Evolutionary conservation across 495 filamentous ascomycete species (phyloP).

Genomic region (Tuber umbilicatum): DNA sequence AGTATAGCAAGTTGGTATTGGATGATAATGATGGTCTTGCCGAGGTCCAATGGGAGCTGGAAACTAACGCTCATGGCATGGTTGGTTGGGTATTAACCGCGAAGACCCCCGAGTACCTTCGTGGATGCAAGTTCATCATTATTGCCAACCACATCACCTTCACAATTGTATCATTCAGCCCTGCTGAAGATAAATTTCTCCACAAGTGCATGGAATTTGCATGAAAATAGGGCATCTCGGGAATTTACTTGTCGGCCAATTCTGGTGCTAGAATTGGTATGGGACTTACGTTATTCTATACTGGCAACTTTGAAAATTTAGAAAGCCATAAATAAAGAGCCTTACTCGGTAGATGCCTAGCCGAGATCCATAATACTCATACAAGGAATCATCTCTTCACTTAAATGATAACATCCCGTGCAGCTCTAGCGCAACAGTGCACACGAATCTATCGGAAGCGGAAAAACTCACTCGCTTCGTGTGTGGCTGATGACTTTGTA

Average conservation of each 20-base stretch:
- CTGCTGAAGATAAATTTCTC: slow-evolving; percentile 95
- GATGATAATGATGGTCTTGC: slow-evolving; percentile 88
- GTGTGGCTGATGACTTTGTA: too few relatives aligned
- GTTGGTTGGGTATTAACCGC: slow-evolving; percentile 95
- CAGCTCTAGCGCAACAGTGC: too few relatives aligned
- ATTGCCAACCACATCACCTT: slow-evolving; percentile 99
- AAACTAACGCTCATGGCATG: slow-evolving; percentile 94
- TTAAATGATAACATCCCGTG: too few relatives aligned
- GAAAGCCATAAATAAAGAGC: too few relatives aligned
- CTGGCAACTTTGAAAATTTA: too few relatives aligned
- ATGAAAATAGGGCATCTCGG: slow-evolving; percentile 83
- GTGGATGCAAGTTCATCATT: slow-evolving; percentile 85
- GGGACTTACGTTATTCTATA: slow-evolving; percentile 45
- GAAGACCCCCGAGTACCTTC: slow-evolving; percentile 92
- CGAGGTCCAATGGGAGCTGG: slow-evolving; percentile 87
- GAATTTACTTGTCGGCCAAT: slow-evolving; percentile 97
- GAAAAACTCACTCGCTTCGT: too few relatives aligned
- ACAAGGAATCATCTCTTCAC: too few relatives aligned
- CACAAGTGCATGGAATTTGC: slow-evolving; percentile 96
- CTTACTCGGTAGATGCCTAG: too few relatives aligned
- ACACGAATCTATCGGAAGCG: too few relatives aligned
- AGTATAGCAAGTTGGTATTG: slow-evolving; percentile 86
- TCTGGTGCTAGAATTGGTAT: slow-evolving; percentile 96
- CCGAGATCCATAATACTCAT: too few relatives aligned
- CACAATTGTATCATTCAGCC: slow-evolving; percentile 96